Conservation (phyloP, 495 filamentous ascomycete genomes). For the Xylaria scruposa region DNA sequence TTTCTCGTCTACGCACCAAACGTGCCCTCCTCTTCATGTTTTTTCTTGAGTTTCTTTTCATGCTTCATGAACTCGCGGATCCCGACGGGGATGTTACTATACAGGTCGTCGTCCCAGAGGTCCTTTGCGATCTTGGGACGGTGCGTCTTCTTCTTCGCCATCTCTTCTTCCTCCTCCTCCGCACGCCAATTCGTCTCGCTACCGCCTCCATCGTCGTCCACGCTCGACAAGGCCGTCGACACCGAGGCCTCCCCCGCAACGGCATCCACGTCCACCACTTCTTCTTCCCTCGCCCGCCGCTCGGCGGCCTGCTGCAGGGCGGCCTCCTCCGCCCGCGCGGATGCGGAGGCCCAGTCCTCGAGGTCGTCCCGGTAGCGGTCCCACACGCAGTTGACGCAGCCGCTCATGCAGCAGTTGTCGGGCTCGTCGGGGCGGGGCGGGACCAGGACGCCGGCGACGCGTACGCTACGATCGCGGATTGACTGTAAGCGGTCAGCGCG, state of each 20-base stretch:
- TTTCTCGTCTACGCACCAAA: constrained; percentile 41
- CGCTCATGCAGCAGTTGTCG: constrained; percentile 99
- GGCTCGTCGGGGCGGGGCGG: constrained; percentile 87
- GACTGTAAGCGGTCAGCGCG: constrained; percentile 66
- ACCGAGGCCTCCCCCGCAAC: neutral
- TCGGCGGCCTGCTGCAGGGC: no score
- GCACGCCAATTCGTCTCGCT: constrained; percentile 70
- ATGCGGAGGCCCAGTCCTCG: constrained; percentile 78
- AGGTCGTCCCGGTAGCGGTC: constrained; percentile 88
- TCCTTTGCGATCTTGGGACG: constrained; percentile 46
- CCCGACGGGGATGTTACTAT: constrained; percentile 85
- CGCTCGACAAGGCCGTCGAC: constrained; percentile 47
- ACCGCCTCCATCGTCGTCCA: constrained; percentile 85
- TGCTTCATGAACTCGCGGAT: constrained; percentile 97
- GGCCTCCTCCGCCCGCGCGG: constrained; percentile 59
- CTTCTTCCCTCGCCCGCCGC: neutral
- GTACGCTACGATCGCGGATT: constrained; percentile 57
- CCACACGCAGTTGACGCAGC: constrained; percentile 98
- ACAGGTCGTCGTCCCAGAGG: constrained; percentile 67
- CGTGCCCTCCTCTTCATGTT: constrained; percentile 59
- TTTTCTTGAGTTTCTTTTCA: constrained; percentile 88
- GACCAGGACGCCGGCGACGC: constrained; percentile 79
- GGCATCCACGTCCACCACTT: neutral
- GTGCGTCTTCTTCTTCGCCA: constrained; percentile 35
- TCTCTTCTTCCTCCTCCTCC: constrained; percentile 33